phyloP scores from a whole-genome alignment of 2,329 filamentous ascomycete genomes.

The Sporothrix variecibatus region DNA sequence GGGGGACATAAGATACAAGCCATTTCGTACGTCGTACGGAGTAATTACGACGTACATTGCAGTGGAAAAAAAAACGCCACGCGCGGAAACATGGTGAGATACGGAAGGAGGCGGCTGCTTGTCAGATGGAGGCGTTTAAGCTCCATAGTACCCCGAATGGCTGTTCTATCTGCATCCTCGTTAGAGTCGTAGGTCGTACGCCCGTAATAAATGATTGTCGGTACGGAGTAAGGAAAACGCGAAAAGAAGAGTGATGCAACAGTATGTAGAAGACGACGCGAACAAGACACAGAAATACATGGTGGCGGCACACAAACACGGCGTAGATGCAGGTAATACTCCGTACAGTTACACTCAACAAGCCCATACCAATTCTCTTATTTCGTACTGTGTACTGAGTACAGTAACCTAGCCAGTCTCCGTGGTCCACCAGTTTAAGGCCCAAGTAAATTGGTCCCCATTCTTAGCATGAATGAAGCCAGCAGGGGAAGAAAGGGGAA shows the following conservation, averaged over 20 bases:
- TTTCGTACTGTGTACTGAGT: no score
- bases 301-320: not conserved
- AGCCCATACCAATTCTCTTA: not conserved
- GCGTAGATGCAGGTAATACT: not conserved
- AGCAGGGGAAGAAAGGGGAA: constrained; percentile 5
- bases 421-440: constrained; percentile 3
- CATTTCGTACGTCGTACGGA: no score
- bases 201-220: constrained; percentile 3
- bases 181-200: not conserved
- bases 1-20: no score
- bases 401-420: constrained; percentile 2
- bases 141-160: not conserved
- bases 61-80: not conserved
- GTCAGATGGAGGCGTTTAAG: constrained; percentile 6
- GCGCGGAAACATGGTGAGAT: not conserved
- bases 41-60: no score
- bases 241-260: not conserved
- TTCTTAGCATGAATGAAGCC: constrained; percentile 20
- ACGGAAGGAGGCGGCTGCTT: not conserved
- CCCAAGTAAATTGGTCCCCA: constrained; percentile 17
- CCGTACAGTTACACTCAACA: constrained; percentile 1
- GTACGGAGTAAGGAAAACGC: constrained; percentile 1
- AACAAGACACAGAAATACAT: not conserved
- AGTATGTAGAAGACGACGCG: not conserved
- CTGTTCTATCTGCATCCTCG: not conserved